Base-by-base conservation (phyloP, 139 green algal species). In the Picochlorum sp. region DNA sequence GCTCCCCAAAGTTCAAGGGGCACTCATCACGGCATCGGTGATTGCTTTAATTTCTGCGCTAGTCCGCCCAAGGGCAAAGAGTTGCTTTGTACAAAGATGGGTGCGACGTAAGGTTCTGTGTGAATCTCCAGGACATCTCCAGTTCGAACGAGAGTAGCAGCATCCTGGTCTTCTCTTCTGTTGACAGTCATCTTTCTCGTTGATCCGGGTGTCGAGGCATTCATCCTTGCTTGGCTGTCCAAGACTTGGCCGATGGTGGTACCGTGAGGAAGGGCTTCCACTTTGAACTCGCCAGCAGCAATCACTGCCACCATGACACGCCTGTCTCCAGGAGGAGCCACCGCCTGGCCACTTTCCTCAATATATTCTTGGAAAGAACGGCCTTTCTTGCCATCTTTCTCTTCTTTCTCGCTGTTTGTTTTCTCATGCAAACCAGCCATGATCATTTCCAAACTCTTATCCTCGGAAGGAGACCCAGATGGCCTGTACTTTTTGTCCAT, bases 401-500 rank as follows among this genome's bases (percentile, higher is more conserved):
- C 21, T 24, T 45, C 30, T 45, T 8, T 13, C 45, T 18, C 10
- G 11, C 13, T 9, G 37, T 13, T 8, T 60, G 13, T 4, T 9
- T 18, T 51, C 41, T 37, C 21, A 16, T 54, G 18, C 8, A 24
- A 26, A 58, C 20, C 23, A 44, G 55, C 34, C 57, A 71, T 24
- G 28, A 79, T 56, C 34, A 16, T 41, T 23, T 45, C 56, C 21
- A 84, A 61, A 14, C 52, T 66, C 26, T 32, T 49, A 49, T 79
- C 75, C 28, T 61, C 65, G 8, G 61, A 32, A 5, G 79, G 79
- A 4, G 58, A 74, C 14, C 79, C 79, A 16, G 62, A 72, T 38
- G 79, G 79, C 4, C 81, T 67, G 44, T 21, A 73, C 67, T 86
- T 85, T 14, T 79, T 62, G 61, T 86, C 82, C 20, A 41, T 15